Percentiles rank a stretch among this genome's conserved stretches.
Evolutionary conservation across 2,329 filamentous ascomycete species (phyloP).

Genomic region (Graphilbum sp.): DNA sequence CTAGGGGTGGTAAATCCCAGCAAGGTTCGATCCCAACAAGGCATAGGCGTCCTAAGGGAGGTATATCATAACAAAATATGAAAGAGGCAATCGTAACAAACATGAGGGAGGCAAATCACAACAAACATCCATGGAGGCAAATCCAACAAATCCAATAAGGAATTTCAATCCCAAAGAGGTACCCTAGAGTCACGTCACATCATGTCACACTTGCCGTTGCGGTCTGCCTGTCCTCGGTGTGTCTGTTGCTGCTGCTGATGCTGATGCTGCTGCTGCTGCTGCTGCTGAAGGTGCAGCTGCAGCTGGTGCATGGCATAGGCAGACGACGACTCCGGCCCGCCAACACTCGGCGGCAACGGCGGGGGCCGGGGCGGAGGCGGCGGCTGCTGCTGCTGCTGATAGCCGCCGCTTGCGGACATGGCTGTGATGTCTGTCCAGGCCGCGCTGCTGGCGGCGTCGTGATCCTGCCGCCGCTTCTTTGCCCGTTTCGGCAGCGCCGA

Average conservation of each 20-base stretch:
- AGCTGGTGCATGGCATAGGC: conserved; percentile 9
- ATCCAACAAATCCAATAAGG: too few relatives aligned
- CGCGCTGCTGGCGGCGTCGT: conserved; percentile 8
- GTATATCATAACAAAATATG: too few relatives aligned
- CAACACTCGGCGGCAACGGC: conserved; percentile 1
- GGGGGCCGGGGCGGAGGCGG: not conserved
- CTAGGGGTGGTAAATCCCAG: too few relatives aligned
- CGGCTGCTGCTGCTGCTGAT: not conserved
- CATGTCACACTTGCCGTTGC: conserved; percentile 7
- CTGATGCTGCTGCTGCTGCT: conserved; percentile 2
- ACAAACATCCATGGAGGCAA: too few relatives aligned
- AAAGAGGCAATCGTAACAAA: too few relatives aligned
- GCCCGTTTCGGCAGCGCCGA: not conserved
- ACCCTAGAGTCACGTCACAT: too few relatives aligned
- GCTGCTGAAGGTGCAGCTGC: conserved; percentile 7
- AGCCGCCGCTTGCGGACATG: not conserved
- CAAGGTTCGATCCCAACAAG: too few relatives aligned
- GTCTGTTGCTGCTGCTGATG: not conserved
- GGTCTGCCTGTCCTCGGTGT: not conserved
- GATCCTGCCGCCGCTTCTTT: conserved; percentile 4
- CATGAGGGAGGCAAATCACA: too few relatives aligned
- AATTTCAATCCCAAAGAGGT: too few relatives aligned
- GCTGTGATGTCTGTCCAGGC: conserved; percentile 35
- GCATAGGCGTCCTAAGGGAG: too few relatives aligned
- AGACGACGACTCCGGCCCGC: conserved; percentile 6